Conservation (phyloP, 2,329 filamentous ascomycete genomes). For the Aspergillus sp. region DNA sequence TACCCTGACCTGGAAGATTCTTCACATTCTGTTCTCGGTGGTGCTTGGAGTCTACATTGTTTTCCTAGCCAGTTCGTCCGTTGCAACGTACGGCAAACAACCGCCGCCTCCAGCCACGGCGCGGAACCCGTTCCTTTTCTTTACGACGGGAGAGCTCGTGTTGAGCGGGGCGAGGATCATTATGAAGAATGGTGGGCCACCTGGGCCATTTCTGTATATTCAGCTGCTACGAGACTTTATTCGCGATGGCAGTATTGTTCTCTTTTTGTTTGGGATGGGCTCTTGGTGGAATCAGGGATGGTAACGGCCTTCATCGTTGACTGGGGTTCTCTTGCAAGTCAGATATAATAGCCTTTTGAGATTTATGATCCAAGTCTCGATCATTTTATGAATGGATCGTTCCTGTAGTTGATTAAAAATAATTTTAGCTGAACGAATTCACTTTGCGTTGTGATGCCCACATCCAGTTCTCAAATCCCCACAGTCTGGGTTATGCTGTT, state of each 20-base stretch:
- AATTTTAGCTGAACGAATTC: background rate
- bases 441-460: background rate
- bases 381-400: background rate
- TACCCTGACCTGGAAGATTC: slow-evolving; percentile 52
- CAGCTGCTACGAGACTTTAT: slow-evolving; percentile 41
- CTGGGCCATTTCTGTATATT: slow-evolving; percentile 33
- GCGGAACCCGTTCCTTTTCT: slow-evolving; percentile 47
- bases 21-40: slow-evolving; percentile 61
- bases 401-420: background rate
- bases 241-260: slow-evolving; percentile 44
- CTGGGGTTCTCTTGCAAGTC: background rate
- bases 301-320: slow-evolving; percentile 14
- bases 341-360: background rate
- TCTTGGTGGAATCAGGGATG: slow-evolving; percentile 41
- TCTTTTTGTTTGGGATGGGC: slow-evolving; percentile 47
- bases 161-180: slow-evolving; percentile 40
- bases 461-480: background rate
- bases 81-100: slow-evolving; percentile 38
- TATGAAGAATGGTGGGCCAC: slow-evolving; percentile 25
- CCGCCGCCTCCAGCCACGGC: slow-evolving; percentile 46
- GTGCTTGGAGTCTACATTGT: slow-evolving; percentile 55
- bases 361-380: background rate
- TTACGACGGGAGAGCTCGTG: slow-evolving; percentile 48
- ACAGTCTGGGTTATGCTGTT: background rate
- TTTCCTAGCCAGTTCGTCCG: slow-evolving; percentile 35